These are phyloP conservation scores for Paramecium pentaurelia DNA, from an alignment of 73 alveolate genomes.

Conservation along the genomic window DNA sequence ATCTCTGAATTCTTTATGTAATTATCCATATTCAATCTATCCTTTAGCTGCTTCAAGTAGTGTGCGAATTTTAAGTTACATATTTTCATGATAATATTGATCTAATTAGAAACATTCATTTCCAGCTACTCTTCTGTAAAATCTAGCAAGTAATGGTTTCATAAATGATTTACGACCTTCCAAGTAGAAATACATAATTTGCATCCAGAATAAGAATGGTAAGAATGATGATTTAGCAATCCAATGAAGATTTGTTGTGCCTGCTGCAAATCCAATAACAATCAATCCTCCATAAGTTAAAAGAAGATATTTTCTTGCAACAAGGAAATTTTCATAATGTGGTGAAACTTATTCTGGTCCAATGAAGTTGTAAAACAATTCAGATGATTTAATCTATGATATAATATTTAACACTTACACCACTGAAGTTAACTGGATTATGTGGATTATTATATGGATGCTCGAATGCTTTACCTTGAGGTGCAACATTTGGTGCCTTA, in stretches of 20 bases:
- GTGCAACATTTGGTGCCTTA: constrained; percentile 23
- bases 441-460: constrained; percentile 61
- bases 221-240: constrained; percentile 53
- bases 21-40: constrained; percentile 55
- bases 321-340: constrained; percentile 58
- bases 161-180: constrained; percentile 59
- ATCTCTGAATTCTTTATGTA: constrained; percentile 51
- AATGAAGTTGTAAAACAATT: constrained; percentile 51
- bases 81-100: constrained; percentile 57
- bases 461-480: constrained; percentile 54
- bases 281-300: constrained; percentile 56
- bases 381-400: constrained; percentile 46
- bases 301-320: constrained; percentile 51
- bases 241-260: constrained; percentile 58
- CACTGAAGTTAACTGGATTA: constrained; percentile 54
- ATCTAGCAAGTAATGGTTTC: constrained; percentile 60
- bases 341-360: constrained; percentile 66
- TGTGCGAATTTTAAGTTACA: constrained; percentile 46
- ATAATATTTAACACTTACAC: not conserved
- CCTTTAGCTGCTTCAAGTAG: constrained; percentile 56
- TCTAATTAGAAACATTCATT: constrained; percentile 59
- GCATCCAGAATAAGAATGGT: constrained; percentile 63
- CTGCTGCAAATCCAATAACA: constrained; percentile 56
- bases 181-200: constrained; percentile 59
- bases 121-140: constrained; percentile 65